Evolutionary conservation across 805 yeast genomes (phyloP).

Genomic region (Brettanomyces nanus): DNA sequence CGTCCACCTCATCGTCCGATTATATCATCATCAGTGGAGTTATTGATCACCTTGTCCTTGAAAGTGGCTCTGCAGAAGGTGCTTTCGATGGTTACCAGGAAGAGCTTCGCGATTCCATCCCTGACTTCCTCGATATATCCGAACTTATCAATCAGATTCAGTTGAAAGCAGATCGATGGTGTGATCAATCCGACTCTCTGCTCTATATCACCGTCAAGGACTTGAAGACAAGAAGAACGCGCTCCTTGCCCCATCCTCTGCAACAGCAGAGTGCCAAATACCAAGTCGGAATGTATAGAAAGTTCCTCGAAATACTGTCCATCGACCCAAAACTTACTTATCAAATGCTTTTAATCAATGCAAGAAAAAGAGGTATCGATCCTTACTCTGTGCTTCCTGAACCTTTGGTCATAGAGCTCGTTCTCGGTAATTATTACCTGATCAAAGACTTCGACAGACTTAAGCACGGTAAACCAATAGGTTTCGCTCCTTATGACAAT

Average conservation of each 20-base stretch:
- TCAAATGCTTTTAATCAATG: constrained; percentile 36
- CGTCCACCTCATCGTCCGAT: constrained; percentile 7
- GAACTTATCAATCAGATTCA: constrained; percentile 11
- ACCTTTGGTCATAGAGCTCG: constrained; percentile 29
- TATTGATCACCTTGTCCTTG: constrained; percentile 40
- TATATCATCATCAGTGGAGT: constrained; percentile 54
- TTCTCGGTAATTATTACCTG: constrained; percentile 30
- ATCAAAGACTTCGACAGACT: constrained; percentile 36
- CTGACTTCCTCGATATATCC: constrained; percentile 13
- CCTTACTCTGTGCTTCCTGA: constrained; percentile 41
- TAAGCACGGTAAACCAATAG: constrained; percentile 37
- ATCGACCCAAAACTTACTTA: constrained; percentile 27
- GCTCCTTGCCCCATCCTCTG: constrained; percentile 30
- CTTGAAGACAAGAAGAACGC: constrained; percentile 49
- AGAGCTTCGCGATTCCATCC: constrained; percentile 11
- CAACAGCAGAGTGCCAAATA: constrained; percentile 29
- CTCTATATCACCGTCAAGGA: constrained; percentile 37
- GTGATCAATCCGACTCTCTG: constrained; percentile 17
- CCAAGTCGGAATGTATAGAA: constrained; percentile 57
- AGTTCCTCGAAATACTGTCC: constrained; percentile 35
- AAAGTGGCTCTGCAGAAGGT: constrained; percentile 8
- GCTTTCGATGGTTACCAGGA: constrained; percentile 15
- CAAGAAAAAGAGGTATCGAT: constrained; percentile 37
- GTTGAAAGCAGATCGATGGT: constrained; percentile 16
- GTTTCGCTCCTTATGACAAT: constrained; percentile 33